Evolutionary conservation across 2,329 filamentous ascomycete species (phyloP), one percentile per base, ranked within the genome.

Genomic region (Penicillium sclerotiorum): DNA sequence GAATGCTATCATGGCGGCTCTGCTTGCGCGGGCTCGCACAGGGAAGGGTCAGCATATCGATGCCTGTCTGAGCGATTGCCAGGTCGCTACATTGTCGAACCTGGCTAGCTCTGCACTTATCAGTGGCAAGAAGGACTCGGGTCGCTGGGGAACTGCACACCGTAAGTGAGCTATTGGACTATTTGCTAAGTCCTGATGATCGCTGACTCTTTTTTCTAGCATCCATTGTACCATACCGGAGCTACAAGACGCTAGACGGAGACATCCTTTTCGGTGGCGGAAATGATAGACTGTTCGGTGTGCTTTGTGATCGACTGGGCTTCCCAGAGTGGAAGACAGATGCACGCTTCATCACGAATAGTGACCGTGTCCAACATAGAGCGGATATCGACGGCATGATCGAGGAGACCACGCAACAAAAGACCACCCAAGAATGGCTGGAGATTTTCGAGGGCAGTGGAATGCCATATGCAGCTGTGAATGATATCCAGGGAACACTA

Each of bases 81-180:
- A 99, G 67, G 92, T 94, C 15, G 94, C 92, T 0, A 96, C 92
- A 0, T 75, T 99, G 37, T 85, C 90, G n/a, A 99, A 97, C 67
- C 90, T 99, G 64, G 94, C 93, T 8, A 95, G 90, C 67, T 96
- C 91, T 52, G 90, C 87, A 52, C 76, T 99, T 35, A 88, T 97
- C 55, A 95, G 89, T 61, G 92, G 92, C 2, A 75, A 96, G 71
- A 87, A 87, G 59, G 94, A 99, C 67, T 83, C 85, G 0, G 94
- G 94, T 0, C 81, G 94, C 56, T 97, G 94, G 93, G 94, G 94
- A 6, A 99, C 94, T 3, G 93, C 93, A 36, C 94, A 99, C 77
- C 94, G 89, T 90, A 76, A 64, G 77, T 69, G 23, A 21, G 22
- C 13, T 5, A 15, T 13, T 41, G 6, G 17, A 13, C 15, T 2